Conservation (phyloP, 2,329 filamentous ascomycete genomes). For the Ramularia collo-cygni region DNA sequence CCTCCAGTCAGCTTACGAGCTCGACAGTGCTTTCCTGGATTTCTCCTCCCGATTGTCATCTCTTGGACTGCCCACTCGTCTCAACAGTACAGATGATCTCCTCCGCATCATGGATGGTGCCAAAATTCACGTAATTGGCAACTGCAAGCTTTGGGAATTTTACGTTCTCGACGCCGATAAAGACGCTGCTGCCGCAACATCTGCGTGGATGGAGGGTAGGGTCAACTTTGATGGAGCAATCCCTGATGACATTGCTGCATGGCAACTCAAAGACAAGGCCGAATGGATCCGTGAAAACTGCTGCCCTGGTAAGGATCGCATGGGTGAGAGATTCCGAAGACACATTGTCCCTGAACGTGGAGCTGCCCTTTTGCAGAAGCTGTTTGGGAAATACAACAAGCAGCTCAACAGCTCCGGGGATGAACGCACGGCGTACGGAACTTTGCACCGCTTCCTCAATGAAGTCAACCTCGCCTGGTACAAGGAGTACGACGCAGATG, state of each 20-base stretch:
- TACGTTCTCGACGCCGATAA: conserved; percentile 76
- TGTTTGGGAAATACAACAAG: conserved; percentile 63
- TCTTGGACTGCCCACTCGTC: conserved; percentile 67
- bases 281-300: conserved; percentile 62
- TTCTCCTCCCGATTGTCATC: conserved; percentile 57
- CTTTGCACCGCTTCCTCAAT: conserved; percentile 59
- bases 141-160: conserved; percentile 84
- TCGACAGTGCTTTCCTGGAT: conserved; percentile 67
- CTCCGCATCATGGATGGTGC: conserved; percentile 75
- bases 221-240: conserved; percentile 49
- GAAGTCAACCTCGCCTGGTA: conserved; percentile 85
- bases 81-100: conserved; percentile 66
- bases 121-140: conserved; percentile 70
- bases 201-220: conserved; percentile 62
- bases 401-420: conserved; percentile 44
- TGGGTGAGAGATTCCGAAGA: conserved; percentile 75
- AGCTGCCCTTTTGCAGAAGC: conserved; percentile 59
- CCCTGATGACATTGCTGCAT: conserved; percentile 48
- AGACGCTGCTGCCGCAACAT: conserved; percentile 60
- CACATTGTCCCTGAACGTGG: conserved; percentile 61
- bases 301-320: conserved; percentile 61
- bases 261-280: conserved; percentile 53
- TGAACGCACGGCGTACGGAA: conserved; percentile 48
- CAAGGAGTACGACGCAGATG: conserved; percentile 81
- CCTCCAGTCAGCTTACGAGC: conserved; percentile 59